A percentile compares a stretch with the other conserved stretches of the same genome.
Evolutionary conservation across 495 filamentous ascomycete genomes (phyloP).

Genomic region (Penicillium longicatenatum): DNA sequence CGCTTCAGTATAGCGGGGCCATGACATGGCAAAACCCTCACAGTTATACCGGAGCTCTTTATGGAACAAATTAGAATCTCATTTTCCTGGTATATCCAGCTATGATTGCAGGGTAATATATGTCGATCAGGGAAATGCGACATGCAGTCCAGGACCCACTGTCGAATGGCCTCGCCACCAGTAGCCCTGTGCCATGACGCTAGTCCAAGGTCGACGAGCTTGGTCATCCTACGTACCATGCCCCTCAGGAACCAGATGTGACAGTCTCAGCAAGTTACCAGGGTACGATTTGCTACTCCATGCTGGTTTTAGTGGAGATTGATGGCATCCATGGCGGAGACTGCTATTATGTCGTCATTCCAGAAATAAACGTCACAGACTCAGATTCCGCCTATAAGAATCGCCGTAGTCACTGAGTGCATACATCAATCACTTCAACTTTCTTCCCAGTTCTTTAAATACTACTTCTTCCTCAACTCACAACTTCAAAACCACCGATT

Average conservation of each 20-base stretch:
- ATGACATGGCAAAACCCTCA: not conserved
- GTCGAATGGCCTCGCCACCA: not conserved
- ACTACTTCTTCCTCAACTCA: not conserved
- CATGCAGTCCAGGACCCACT: not conserved
- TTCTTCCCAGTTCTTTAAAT: not conserved
- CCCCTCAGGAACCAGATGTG: not conserved
- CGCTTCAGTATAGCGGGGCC: not conserved
- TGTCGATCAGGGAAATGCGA: not conserved
- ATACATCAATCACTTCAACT: not conserved
- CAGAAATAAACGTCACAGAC: constrained; percentile 8
- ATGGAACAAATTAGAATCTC: not conserved
- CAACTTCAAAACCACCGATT: not conserved
- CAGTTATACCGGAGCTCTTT: not conserved
- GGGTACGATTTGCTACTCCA: not conserved
- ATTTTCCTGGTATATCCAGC: not conserved
- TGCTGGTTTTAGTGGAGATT: constrained; percentile 14
- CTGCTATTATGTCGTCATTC: constrained; percentile 8
- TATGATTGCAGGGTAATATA: not conserved
- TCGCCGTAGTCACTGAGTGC: not conserved
- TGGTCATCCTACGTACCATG: not conserved
- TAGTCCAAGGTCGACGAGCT: not conserved
- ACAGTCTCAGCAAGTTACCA: not conserved
- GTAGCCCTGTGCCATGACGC: not conserved
- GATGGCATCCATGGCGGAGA: constrained; percentile 5
- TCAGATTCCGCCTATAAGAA: constrained; percentile 7